Percentiles rank a stretch among this genome's conserved stretches.
phyloP scores from a whole-genome alignment of 2,329 filamentous ascomycete genomes.

The Aspergillus fischeri region DNA sequence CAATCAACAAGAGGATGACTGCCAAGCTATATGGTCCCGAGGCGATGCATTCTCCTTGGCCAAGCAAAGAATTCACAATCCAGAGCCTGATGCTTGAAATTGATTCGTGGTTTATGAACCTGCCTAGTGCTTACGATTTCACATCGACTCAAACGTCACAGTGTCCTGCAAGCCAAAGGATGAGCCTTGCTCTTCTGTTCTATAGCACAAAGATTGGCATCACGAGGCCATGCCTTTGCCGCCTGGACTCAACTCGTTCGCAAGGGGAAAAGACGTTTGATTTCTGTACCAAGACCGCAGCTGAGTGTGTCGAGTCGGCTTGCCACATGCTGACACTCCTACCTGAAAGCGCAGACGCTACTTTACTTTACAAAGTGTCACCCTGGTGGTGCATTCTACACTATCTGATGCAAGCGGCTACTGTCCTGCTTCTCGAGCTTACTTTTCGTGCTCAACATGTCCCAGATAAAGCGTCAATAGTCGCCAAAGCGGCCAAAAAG shows the following conservation, averaged over 20 bases:
- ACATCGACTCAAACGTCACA: conserved; percentile 35
- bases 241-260: conserved; percentile 30
- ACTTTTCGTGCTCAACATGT: conserved; percentile 41
- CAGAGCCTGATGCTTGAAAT: conserved; percentile 35
- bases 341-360: conserved; percentile 36
- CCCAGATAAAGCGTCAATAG: conserved; percentile 36
- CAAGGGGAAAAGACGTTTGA: conserved; percentile 31
- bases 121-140: conserved; percentile 39
- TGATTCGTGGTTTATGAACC: conserved; percentile 38
- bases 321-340: conserved; percentile 39
- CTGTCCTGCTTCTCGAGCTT: conserved; percentile 42
- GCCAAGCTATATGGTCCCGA: conserved; percentile 39
- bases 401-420: conserved; percentile 43
- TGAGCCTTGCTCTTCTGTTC: conserved; percentile 40
- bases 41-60: conserved; percentile 32
- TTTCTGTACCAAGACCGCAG: conserved; percentile 36
- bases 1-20: conserved; percentile 36
- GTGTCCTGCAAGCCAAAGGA: conserved; percentile 31
- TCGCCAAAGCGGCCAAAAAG: conserved; percentile 34
- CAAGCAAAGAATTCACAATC: conserved; percentile 36
- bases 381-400: conserved; percentile 46
- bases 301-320: conserved; percentile 41
- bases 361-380: conserved; percentile 33
- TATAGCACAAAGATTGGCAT: conserved; percentile 43
- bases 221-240: conserved; percentile 42